Conservation (phyloP, 768 basidiomycete genomes). For the Amanita inopinata region DNA sequence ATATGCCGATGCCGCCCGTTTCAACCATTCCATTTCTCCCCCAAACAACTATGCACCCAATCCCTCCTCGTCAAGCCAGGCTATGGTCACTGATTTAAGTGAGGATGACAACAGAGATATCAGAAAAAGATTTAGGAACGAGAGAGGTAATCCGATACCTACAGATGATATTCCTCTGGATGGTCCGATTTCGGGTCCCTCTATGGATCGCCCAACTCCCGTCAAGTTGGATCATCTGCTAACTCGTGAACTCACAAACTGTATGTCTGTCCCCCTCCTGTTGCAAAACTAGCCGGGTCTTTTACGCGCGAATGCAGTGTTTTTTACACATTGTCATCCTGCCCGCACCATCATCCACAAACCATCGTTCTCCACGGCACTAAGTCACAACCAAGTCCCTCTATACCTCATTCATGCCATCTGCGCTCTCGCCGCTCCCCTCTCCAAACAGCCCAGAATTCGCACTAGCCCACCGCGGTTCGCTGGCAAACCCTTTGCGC, state of each 20-base stretch:
- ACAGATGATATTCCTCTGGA: slow-evolving; percentile 32
- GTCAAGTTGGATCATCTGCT: slow-evolving; percentile 49
- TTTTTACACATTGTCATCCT: slow-evolving; percentile 77
- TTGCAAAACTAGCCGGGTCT: too few relatives aligned
- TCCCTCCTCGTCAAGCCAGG: slow-evolving; percentile 10
- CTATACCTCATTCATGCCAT: slow-evolving; percentile 62
- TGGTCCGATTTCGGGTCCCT: slow-evolving; percentile 24
- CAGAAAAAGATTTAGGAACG: slow-evolving; percentile 43
- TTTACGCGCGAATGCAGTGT: too few relatives aligned
- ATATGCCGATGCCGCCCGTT: slow-evolving; percentile 13
- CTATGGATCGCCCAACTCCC: slow-evolving; percentile 31
- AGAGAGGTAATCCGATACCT: slow-evolving; percentile 27
- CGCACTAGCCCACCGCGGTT: slow-evolving; percentile 44
- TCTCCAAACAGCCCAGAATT: slow-evolving; percentile 57
- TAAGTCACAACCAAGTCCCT: slow-evolving; percentile 61
- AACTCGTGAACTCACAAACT: slow-evolving; percentile 65
- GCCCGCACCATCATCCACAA: slow-evolving; percentile 71
- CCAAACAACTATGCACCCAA: slow-evolving; percentile 13
- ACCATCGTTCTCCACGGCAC: slow-evolving; percentile 59
- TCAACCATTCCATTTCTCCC: slow-evolving; percentile 17
- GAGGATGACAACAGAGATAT: slow-evolving; percentile 30
- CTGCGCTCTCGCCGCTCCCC: slow-evolving; percentile 70
- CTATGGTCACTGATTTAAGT: slow-evolving; percentile 20
- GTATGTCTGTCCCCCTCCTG: too few relatives aligned
- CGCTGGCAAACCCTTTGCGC: slow-evolving; percentile 47